Evolutionary conservation across 2,329 filamentous ascomycete genomes (phyloP), one percentile per base, ranked within the genome.

Genomic region (Alternaria gansuensis): DNA sequence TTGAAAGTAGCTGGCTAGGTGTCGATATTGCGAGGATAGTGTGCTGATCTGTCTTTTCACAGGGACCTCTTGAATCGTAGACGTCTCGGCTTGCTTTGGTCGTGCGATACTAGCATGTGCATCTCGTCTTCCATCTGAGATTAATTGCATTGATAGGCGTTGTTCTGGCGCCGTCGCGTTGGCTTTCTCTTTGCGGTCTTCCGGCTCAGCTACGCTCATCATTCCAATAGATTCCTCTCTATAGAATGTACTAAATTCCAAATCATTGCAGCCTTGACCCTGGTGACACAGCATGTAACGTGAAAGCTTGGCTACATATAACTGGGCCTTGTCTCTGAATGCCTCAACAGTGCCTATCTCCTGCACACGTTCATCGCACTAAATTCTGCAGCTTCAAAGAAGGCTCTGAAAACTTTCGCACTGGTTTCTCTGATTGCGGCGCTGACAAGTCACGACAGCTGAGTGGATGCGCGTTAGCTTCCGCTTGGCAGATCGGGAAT

Each of bases 151-250:
- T 53, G 54, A 41, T 45, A 31, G 54, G 54, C 48, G 54, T 54
- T 60, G 49, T 43, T 50, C 26, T 57, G 58, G 43, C 59, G 48
- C 21, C 41, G 40, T n/a, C 33, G 50, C 13, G 54, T 57, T 14
- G 51, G 57, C 23, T 34, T 43, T 24, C 33, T 50, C 10, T 8
- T 28, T 55, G 39, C 44, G 33, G 51, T 24, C 45, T 24, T 40
- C 5, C 51, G 39, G 14, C 51, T 50, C 31, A 28, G 28, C 36
- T 24, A 41, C 28, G 23, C 41, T 34, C 31, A 26, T 49, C 31
- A 41, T 49, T 39, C 17, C 44, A 29, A 13, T 48, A 40, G 33
- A 54, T 36, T 26, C n/a, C 54, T 26, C 48, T 46, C 26, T 28
- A 57, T 57, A 57, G 39, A 57, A 34, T 51, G 24, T 52, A 36